Conservation (phyloP, 1,284 basidiomycete genomes). For the Salmacisia buchloeana region DNA sequence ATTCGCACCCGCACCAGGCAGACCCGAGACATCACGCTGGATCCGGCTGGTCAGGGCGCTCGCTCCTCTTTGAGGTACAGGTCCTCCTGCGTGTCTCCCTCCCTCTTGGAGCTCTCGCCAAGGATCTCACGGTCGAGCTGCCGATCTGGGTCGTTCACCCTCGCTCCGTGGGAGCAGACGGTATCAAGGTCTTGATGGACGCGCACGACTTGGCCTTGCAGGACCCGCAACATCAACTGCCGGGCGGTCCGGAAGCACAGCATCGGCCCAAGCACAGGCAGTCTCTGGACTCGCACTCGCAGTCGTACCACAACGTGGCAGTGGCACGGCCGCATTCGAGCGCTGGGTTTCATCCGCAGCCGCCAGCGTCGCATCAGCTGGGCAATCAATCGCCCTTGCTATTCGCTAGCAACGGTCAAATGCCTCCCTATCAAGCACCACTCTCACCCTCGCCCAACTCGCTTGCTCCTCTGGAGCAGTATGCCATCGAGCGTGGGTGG, state of each 20-base stretch:
- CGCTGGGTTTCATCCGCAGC: neutral
- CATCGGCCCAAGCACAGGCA: conserved; percentile 6
- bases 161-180: conserved; percentile 20
- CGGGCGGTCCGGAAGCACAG: conserved; percentile 12
- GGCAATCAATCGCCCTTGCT: neutral
- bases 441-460: conserved; percentile 1
- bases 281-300: neutral
- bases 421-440: neutral
- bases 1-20: neutral
- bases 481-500: conserved; percentile 36
- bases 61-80: conserved; percentile 33
- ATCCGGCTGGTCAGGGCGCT: conserved; percentile 4
- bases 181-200: conserved; percentile 9
- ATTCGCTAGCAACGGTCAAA: neutral
- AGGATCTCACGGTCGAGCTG: conserved; percentile 38
- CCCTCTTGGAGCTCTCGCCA: conserved; percentile 38
- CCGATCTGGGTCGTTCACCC: conserved; percentile 41
- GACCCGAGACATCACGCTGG: neutral
- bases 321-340: neutral
- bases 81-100: conserved; percentile 30
- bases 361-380: neutral
- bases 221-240: neutral
- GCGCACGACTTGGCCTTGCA: conserved; percentile 2
- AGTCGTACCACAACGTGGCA: neutral
- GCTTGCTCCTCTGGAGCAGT: conserved; percentile 18